phyloP scores from a whole-genome alignment of 2,329 filamentous ascomycete genomes.

The Paracorniculantispora psalliotae region DNA sequence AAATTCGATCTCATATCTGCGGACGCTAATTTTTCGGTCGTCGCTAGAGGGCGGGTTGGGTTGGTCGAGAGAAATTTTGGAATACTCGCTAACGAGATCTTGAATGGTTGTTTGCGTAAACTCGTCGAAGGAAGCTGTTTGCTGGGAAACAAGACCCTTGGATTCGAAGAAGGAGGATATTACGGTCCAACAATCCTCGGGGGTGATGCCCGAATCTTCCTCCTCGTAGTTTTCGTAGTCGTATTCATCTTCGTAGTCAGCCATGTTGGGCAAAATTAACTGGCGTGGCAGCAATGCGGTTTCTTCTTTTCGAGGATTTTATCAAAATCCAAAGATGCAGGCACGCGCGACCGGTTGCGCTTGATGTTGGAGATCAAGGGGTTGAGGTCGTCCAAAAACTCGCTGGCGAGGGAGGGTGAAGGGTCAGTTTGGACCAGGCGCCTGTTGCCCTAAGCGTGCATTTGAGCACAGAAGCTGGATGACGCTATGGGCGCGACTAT shows the following conservation, averaged over 20 bases:
- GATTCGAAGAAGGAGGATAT: slow-evolving; percentile 95
- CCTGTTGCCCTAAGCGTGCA: slow-evolving; percentile 8
- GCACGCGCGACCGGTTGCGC: neutral
- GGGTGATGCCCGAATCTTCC: slow-evolving; percentile 70
- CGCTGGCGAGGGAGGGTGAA: neutral
- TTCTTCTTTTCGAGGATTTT: neutral
- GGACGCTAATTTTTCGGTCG: slow-evolving; percentile 75
- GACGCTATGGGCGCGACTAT: neutral
- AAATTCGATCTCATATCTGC: slow-evolving; percentile 93
- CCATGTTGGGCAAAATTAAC: slow-evolving; percentile 35
- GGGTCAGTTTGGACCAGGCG: slow-evolving; percentile 9
- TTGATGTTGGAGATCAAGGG: neutral
- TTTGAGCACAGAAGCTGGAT: slow-evolving; percentile 4
- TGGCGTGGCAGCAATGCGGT: neutral
- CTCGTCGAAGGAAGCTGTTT: slow-evolving; percentile 97
- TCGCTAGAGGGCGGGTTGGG: slow-evolving; percentile 73
- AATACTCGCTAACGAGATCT: slow-evolving; percentile 88
- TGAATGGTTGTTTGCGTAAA: slow-evolving; percentile 94
- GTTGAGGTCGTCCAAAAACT: neutral
- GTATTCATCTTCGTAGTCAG: slow-evolving; percentile 52
- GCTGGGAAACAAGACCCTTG: slow-evolving; percentile 94
- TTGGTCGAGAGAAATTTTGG: slow-evolving; percentile 87
- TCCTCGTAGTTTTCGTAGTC: slow-evolving; percentile 68
- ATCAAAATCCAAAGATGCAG: neutral
- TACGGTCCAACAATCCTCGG: slow-evolving; percentile 97